Conservation (phyloP, 1,284 basidiomycete genomes). For the Tausonia pullulans region DNA sequence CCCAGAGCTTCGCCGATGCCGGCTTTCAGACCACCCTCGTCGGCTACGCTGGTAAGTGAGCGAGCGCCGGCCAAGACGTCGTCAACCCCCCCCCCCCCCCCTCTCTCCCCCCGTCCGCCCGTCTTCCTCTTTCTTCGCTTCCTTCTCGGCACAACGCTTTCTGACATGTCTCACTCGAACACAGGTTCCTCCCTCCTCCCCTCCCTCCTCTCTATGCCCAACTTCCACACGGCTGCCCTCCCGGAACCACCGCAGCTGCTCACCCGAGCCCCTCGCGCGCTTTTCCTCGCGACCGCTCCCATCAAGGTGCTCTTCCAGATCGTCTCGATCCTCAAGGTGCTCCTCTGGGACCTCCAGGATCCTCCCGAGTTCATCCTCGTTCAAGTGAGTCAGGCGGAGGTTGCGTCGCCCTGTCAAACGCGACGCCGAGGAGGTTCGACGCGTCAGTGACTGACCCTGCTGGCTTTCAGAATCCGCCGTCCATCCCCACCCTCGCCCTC, state of each 20-base stretch:
- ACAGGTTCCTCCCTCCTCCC: constrained; percentile 63
- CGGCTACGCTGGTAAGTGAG: constrained; percentile 64
- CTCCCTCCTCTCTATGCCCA: constrained; percentile 51
- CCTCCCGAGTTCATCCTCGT: constrained; percentile 78
- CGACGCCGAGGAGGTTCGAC: not conserved
- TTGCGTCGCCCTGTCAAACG: not conserved
- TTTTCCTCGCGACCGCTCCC: constrained; percentile 66
- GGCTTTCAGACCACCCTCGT: constrained; percentile 71
- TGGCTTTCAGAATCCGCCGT: constrained; percentile 73
- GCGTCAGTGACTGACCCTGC: not conserved
- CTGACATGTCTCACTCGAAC: not conserved
- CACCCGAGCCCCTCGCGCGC: constrained; percentile 41
- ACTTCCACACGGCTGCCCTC: constrained; percentile 55
- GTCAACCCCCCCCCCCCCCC: not conserved
- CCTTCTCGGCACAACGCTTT: too few species aligned
- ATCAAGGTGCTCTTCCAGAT: constrained; percentile 68
- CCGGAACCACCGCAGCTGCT: constrained; percentile 51
- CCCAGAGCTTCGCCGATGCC: constrained; percentile 74
- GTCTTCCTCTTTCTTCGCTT: not conserved
- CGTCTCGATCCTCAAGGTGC: constrained; percentile 48
- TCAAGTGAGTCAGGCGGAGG: constrained; percentile 48
- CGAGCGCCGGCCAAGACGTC: not conserved
- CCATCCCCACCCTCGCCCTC: constrained; percentile 81
- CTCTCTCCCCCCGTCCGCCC: constrained; percentile 1
- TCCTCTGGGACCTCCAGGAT: constrained; percentile 31